phyloP scores from a whole-genome alignment of 257 asterid species.

The Craterostigma plantagineum region DNA sequence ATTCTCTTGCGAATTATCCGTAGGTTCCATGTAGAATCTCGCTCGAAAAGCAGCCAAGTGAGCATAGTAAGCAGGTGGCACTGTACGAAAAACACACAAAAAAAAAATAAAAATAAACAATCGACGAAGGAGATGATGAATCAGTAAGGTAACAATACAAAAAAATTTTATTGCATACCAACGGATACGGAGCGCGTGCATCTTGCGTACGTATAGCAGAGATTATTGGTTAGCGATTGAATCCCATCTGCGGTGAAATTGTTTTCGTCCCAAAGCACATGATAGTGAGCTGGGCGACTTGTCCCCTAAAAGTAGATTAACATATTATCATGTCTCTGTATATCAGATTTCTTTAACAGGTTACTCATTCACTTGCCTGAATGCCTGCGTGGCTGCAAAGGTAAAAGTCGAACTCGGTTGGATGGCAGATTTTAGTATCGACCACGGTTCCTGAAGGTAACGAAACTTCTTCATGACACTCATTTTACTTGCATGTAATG shows the following conservation, averaged over 20 bases:
- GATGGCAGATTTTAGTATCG: conserved; percentile 92
- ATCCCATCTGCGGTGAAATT: conserved; percentile 92
- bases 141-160: background rate
- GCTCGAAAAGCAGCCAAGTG: conserved; percentile 96
- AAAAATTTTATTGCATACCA: conserved; percentile 28
- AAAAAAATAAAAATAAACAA: background rate
- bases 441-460: conserved; percentile 76
- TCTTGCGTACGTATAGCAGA: conserved; percentile 89
- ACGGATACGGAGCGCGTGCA: conserved; percentile 97
- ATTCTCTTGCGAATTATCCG: conserved; percentile 32
- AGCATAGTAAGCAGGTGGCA: conserved; percentile 96
- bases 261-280: conserved; percentile 96
- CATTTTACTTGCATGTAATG: too few relatives aligned
- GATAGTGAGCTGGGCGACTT: conserved; percentile 98
- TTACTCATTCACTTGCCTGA: conserved; percentile 62
- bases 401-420: conserved; percentile 87
- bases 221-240: conserved; percentile 87
- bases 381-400: conserved; percentile 97
- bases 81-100: conserved; percentile 17
- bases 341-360: too few relatives aligned
- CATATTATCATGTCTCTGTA: background rate
- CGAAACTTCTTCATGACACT: too few relatives aligned
- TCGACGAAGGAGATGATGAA: too few relatives aligned
- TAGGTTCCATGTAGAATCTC: conserved; percentile 80
- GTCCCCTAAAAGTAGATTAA: conserved; percentile 49